Percentiles rank a stretch among this genome's conserved stretches.
These are phyloP conservation scores for Bruguiera hainesii DNA, from an alignment of 441 rosid species.

Conservation along the genomic window DNA sequence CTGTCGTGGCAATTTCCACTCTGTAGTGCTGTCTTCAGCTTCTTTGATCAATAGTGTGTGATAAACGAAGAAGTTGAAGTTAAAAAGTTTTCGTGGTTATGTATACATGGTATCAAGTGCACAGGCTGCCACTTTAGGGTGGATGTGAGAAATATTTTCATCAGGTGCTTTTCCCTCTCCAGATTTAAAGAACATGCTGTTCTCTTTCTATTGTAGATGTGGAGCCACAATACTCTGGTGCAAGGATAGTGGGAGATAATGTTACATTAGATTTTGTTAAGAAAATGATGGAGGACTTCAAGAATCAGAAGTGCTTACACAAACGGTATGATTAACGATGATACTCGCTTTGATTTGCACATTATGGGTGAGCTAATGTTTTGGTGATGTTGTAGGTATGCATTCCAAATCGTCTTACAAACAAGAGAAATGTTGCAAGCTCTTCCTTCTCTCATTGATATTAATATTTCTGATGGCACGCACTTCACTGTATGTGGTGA, in stretches of 20 bases:
- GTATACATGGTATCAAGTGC: no score
- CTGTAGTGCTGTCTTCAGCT: no score
- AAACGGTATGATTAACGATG: constrained; percentile 49
- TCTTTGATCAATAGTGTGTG: no score
- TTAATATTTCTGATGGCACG: constrained; percentile 60
- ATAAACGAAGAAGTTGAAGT: no score
- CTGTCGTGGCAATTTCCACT: no score
- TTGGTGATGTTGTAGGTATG: constrained; percentile 56
- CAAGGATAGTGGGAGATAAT: constrained; percentile 83
- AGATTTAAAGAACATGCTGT: constrained; percentile 16
- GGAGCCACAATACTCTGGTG: constrained; percentile 93
- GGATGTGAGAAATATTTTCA: not conserved
- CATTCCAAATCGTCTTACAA: constrained; percentile 90
- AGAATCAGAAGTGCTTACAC: constrained; percentile 78
- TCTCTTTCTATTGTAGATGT: constrained; percentile 56
- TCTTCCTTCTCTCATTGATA: constrained; percentile 83
- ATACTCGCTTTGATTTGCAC: constrained; percentile 14
- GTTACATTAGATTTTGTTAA: constrained; percentile 87
- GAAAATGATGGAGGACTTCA: constrained; percentile 94
- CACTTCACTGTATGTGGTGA: constrained; percentile 97
- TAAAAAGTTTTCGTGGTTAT: no score
- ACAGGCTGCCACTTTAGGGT: no score
- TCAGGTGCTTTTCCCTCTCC: not conserved
- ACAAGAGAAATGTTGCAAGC: constrained; percentile 68
- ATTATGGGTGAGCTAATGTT: constrained; percentile 5